Conservation (phyloP, 1,139 yeast species). For the Saccharomyces hybrid region DNA sequence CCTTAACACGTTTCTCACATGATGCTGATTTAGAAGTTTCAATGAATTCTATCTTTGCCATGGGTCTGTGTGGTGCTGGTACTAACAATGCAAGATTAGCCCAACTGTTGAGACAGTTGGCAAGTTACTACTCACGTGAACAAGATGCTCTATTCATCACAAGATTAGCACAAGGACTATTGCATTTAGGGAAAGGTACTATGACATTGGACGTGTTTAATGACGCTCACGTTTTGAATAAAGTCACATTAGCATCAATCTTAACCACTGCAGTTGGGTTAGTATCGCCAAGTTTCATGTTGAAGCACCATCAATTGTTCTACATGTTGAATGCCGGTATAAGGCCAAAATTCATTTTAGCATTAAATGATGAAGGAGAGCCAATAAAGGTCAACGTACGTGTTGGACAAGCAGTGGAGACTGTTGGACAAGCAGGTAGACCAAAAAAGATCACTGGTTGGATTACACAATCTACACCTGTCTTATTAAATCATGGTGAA, state of each 20-base stretch:
- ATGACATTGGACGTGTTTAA: slow-evolving; percentile 82
- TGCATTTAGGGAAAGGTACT: slow-evolving; percentile 92
- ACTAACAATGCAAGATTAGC: slow-evolving; percentile 97
- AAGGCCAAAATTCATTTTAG: slow-evolving; percentile 86
- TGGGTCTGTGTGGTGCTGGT: slow-evolving; percentile 99
- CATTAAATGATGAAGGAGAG: slow-evolving; percentile 81
- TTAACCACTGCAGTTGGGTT: slow-evolving; percentile 82
- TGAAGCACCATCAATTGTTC: slow-evolving; percentile 69
- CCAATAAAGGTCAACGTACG: slow-evolving; percentile 94
- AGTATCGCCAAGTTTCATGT: slow-evolving; percentile 65
- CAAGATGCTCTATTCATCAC: slow-evolving; percentile 89
- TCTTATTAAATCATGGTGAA: slow-evolving; percentile 84
- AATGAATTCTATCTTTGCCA: slow-evolving; percentile 85
- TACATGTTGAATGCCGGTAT: slow-evolving; percentile 84
- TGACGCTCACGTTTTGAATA: slow-evolving; percentile 81
- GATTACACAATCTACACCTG: slow-evolving; percentile 99
- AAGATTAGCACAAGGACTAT: slow-evolving; percentile 88
- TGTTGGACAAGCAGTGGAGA: slow-evolving; percentile 98
- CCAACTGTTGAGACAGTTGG: slow-evolving; percentile 87
- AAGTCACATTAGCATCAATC: slow-evolving; percentile 84
- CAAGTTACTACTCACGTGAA: slow-evolving; percentile 85
- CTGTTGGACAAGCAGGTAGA: slow-evolving; percentile 97
- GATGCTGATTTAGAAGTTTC: slow-evolving; percentile 94
- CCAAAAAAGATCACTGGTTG: slow-evolving; percentile 98
- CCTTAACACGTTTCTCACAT: slow-evolving; percentile 91